phyloP scores from a whole-genome alignment of 2,329 filamentous ascomycete genomes.

The Sporothrix euskadiensis region DNA sequence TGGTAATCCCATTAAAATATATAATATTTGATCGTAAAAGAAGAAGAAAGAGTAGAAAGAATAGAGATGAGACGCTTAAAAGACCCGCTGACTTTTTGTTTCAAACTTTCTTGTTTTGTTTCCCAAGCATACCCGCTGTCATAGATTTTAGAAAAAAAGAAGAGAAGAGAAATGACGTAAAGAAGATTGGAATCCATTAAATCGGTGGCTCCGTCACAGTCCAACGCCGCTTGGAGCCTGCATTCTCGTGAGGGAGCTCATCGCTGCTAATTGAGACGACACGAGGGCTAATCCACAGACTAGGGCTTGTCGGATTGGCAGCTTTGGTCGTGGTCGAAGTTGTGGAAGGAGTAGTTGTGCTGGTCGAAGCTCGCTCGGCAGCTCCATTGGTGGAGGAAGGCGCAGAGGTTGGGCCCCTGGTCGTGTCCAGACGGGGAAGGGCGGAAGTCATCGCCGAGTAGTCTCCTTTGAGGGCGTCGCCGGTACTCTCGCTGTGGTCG shows the following conservation, averaged over 20 bases:
- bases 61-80: neutral
- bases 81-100: neutral
- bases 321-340: neutral
- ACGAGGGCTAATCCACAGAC: constrained; percentile 47
- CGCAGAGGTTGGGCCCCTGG: neutral
- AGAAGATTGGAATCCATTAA: neutral
- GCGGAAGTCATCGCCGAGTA: neutral
- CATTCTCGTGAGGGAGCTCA: constrained; percentile 50
- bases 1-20: neutral
- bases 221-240: constrained; percentile 55
- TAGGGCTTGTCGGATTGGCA: constrained; percentile 34
- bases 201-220: constrained; percentile 50
- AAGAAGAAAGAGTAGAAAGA: neutral
- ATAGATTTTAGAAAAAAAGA: neutral
- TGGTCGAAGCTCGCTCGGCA: neutral
- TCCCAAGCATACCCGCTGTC: constrained; percentile 5
- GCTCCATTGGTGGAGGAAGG: neutral
- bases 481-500: neutral
- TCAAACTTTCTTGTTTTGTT: constrained; percentile 5
- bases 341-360: neutral
- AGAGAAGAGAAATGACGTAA: neutral
- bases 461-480: neutral
- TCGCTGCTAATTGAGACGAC: neutral
- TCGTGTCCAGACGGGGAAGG: constrained; percentile 20
- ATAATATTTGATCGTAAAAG: neutral